These are phyloP conservation scores for Atractiella rhizophila DNA, from an alignment of 768 basidiomycete species.

Conservation along the genomic window DNA sequence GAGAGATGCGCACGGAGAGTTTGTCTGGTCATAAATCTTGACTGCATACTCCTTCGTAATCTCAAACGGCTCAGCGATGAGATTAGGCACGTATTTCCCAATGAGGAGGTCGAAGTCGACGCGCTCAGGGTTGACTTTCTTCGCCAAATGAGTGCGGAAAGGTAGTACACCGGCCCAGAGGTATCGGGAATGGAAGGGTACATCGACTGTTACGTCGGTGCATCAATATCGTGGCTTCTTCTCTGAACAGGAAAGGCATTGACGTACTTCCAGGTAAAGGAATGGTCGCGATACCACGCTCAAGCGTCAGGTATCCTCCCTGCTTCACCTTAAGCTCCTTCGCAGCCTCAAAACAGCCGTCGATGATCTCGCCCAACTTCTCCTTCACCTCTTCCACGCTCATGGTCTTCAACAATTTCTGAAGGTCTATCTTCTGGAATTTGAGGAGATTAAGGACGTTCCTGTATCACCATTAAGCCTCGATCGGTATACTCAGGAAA, in stretches of 20 bases:
- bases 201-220: slow-evolving; percentile 80
- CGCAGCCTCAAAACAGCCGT: slow-evolving; percentile 48
- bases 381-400: slow-evolving; percentile 82
- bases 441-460: slow-evolving; percentile 65
- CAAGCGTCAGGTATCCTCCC: slow-evolving; percentile 79
- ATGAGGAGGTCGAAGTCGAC: slow-evolving; percentile 85
- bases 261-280: slow-evolving; percentile 28
- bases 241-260: background rate
- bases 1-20: too few relatives aligned
- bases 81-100: slow-evolving; percentile 89
- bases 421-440: slow-evolving; percentile 47
- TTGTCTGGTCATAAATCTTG: slow-evolving; percentile 85
- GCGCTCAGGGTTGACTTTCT: slow-evolving; percentile 80
- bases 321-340: slow-evolving; percentile 43
- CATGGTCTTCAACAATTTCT: slow-evolving; percentile 63
- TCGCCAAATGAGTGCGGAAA: slow-evolving; percentile 38
- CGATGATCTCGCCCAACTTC: slow-evolving; percentile 78
- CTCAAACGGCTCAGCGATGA: slow-evolving; percentile 67
- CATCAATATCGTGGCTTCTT: slow-evolving; percentile 17
- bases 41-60: slow-evolving; percentile 70
- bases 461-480: background rate
- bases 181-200: slow-evolving; percentile 98
- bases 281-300: slow-evolving; percentile 88
- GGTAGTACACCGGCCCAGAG: slow-evolving; percentile 46
- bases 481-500: background rate